Conservation (phyloP, 2,329 filamentous ascomycete genomes). For the Monosporascus sp. region DNA sequence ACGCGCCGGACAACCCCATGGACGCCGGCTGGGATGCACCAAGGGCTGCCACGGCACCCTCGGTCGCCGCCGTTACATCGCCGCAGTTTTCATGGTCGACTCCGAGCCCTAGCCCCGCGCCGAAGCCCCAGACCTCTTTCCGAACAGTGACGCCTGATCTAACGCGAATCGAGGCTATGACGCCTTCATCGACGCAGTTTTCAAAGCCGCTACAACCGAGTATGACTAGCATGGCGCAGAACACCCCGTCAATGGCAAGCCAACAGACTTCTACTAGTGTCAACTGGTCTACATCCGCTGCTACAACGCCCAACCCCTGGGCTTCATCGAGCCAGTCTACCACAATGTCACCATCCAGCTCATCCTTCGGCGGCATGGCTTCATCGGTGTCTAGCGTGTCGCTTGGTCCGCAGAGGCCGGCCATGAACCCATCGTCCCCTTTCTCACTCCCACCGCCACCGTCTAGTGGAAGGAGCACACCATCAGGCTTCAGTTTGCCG, state of each 20-base stretch:
- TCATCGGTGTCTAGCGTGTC: conserved; percentile 44
- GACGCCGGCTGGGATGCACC: conserved; percentile 46
- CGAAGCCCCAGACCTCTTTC: conserved; percentile 37
- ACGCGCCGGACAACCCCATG: conserved; percentile 31
- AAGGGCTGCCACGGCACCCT: conserved; percentile 22
- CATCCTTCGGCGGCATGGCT: conserved; percentile 32
- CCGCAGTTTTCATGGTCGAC: conserved; percentile 60
- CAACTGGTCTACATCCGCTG: conserved; percentile 30
- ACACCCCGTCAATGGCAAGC: conserved; percentile 12
- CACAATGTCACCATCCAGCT: conserved; percentile 26
- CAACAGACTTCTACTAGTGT: conserved; percentile 35
- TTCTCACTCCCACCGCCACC: conserved; percentile 57
- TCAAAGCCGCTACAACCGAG: conserved; percentile 53
- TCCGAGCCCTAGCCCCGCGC: conserved; percentile 37
- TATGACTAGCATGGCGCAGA: conserved; percentile 9
- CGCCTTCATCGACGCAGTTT: conserved; percentile 56
- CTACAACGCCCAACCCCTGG: conserved; percentile 44
- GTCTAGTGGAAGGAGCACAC: conserved; percentile 18
- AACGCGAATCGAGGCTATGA: conserved; percentile 47
- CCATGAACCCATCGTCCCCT: conserved; percentile 35
- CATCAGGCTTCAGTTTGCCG: conserved; percentile 41
- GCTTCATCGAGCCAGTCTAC: conserved; percentile 30
- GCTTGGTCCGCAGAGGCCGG: conserved; percentile 37
- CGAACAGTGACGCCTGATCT: conserved; percentile 57
- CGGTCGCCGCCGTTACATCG: conserved; percentile 28